phyloP scores from a whole-genome alignment of 495 filamentous ascomycete species.

The Ramalina intermedia region DNA sequence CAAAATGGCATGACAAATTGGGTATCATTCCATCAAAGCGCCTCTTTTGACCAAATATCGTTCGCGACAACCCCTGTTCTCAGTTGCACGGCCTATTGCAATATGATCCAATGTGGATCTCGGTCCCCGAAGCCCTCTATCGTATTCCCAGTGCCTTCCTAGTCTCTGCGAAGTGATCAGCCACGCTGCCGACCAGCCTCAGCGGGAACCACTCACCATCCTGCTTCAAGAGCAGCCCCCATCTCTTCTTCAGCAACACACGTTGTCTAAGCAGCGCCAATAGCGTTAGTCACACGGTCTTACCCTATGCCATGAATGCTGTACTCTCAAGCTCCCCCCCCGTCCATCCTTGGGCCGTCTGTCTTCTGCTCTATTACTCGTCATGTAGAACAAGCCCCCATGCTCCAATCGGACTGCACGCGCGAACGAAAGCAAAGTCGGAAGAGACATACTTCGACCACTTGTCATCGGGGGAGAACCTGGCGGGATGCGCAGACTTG shows the following conservation, averaged over 20 bases:
- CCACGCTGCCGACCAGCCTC: background rate
- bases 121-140: background rate
- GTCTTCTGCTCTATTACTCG: background rate
- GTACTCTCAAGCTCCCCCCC: background rate
- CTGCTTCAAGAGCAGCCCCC: slow-evolving; percentile 73
- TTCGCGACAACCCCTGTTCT: background rate
- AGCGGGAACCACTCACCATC: slow-evolving; percentile 40
- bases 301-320: background rate
- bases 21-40: background rate
- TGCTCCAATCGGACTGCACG: too few relatives aligned
- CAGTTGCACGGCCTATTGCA: background rate
- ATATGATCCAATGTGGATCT: background rate
- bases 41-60: background rate
- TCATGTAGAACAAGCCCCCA: too few relatives aligned
- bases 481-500: slow-evolving; percentile 88
- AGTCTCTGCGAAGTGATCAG: slow-evolving; percentile 14
- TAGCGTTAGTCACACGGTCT: background rate
- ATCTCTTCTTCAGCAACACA: slow-evolving; percentile 84
- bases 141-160: background rate
- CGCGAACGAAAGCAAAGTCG: background rate
- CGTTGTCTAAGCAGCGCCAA: slow-evolving; percentile 47
- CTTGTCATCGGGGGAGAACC: slow-evolving; percentile 96
- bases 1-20: too few relatives aligned
- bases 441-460: slow-evolving; percentile 55
- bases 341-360: background rate